Percentiles rank a stretch among this genome's conserved stretches.
Conservation (phyloP, 352 stramenopile species). For the Stephanocyclus meneghinianus region DNA sequence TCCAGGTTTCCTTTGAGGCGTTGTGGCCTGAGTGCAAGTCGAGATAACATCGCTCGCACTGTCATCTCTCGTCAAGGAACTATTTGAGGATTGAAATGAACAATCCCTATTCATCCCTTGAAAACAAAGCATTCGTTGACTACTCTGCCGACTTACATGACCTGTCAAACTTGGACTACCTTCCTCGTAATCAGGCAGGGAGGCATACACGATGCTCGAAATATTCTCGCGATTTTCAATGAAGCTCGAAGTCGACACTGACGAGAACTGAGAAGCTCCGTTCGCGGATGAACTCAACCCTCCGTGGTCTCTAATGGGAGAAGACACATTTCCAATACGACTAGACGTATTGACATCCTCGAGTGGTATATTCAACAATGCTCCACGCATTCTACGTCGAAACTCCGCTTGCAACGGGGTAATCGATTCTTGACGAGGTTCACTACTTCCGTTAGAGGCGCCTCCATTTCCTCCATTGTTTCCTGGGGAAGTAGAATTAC, state of each 20-base stretch:
- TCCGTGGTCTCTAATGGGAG: background rate
- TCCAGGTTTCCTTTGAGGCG: conserved; percentile 3
- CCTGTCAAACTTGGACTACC: background rate
- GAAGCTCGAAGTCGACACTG: background rate
- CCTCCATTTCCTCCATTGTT: background rate
- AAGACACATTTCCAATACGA: background rate
- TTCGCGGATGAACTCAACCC: background rate
- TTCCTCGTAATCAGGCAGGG: conserved; percentile 27
- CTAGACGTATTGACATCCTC: conserved; percentile 33
- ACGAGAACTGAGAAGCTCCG: background rate
- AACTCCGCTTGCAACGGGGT: conserved; percentile 79
- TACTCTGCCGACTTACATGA: background rate
- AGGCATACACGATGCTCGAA: conserved; percentile 45
- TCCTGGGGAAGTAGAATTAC: background rate
- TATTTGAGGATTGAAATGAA: conserved; percentile 9
- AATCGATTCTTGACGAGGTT: conserved; percentile 23
- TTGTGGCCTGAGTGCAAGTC: background rate
- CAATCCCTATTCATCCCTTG: conserved; percentile 35
- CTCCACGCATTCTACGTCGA: conserved; percentile 72
- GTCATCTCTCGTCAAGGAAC: background rate
- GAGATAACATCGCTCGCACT: background rate
- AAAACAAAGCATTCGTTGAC: conserved; percentile 49
- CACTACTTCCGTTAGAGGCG: background rate
- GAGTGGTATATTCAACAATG: conserved; percentile 75
- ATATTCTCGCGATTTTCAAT: conserved; percentile 41